phyloP scores from a whole-genome alignment of 2,329 filamentous ascomycete species.

The Paracoccidioides brasiliensis region DNA sequence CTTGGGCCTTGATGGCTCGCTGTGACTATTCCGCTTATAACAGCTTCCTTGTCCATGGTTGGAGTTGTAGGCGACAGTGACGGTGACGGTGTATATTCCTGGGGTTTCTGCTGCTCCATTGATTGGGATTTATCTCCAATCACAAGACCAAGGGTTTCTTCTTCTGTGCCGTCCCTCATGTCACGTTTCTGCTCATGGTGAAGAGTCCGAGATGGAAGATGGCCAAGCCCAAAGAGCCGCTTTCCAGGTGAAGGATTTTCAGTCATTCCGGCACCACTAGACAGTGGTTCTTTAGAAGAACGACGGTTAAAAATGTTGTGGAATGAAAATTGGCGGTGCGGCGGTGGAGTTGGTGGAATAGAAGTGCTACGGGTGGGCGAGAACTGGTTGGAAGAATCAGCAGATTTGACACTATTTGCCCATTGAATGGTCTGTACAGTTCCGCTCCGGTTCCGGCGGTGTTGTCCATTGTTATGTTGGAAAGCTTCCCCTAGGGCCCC shows the following conservation, averaged over 20 bases:
- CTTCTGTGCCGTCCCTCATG: constrained; percentile 54
- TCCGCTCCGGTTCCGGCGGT: constrained; percentile 13
- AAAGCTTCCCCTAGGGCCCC: neutral
- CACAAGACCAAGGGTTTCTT: constrained; percentile 73
- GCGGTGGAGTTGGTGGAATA: constrained; percentile 18
- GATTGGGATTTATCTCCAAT: constrained; percentile 44
- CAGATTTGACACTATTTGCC: constrained; percentile 21
- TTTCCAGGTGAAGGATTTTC: constrained; percentile 1
- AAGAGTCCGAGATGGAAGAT: constrained; percentile 3
- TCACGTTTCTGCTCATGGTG: constrained; percentile 20
- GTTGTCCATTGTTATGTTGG: neutral
- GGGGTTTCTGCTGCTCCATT: neutral
- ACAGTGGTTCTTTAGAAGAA: constrained; percentile 15
- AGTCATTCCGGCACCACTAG: neutral
- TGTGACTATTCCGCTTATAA: neutral
- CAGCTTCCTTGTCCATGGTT: neutral
- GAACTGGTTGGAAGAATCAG: constrained; percentile 11
- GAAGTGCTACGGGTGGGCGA: constrained; percentile 9
- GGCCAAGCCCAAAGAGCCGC: constrained; percentile 2
- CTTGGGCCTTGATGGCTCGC: neutral
- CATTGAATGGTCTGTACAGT: constrained; percentile 15
- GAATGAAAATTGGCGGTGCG: constrained; percentile 78
- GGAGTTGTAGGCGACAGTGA: constrained; percentile 1
- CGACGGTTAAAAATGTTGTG: constrained; percentile 62
- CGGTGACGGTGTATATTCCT: constrained; percentile 12